These are phyloP conservation scores for Daldinia vernicosa DNA, from an alignment of 495 filamentous ascomycete genomes.

Conservation along the genomic window DNA sequence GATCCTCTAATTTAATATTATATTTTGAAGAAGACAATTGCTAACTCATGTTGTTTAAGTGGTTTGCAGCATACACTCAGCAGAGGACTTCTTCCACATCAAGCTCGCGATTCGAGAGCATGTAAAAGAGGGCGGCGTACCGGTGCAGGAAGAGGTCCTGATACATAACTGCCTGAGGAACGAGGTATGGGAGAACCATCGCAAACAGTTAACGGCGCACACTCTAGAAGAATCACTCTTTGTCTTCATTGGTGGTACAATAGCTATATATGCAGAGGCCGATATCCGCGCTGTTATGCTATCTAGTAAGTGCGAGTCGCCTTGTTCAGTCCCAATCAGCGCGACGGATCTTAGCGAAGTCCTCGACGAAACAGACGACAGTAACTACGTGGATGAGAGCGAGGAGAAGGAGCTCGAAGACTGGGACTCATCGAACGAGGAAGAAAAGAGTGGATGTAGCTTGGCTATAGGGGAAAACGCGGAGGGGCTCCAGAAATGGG, in stretches of 20 bases:
- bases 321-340: conserved; percentile 17
- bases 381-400: conserved; percentile 16
- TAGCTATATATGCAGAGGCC: not conserved
- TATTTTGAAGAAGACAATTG: not conserved
- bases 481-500: not conserved
- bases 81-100: conserved; percentile 13
- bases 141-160: not conserved
- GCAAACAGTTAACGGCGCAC: not conserved
- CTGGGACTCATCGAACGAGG: conserved; percentile 18
- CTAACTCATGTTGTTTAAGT: not conserved
- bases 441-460: not conserved
- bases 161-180: conserved; percentile 11
- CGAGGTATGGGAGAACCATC: conserved; percentile 8
- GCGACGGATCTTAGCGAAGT: conserved; percentile 5
- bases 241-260: conserved; percentile 17
- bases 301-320: conserved; percentile 17
- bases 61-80: conserved; percentile 9
- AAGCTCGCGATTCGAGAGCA: conserved; percentile 11
- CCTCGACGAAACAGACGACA: conserved; percentile 32
- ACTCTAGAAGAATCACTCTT: conserved; percentile 19
- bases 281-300: conserved; percentile 20
- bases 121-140: not conserved
- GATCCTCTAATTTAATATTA: too few relatives aligned
- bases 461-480: not conserved
- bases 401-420: conserved; percentile 19